Percentiles rank a stretch among this genome's conserved stretches.
phyloP scores from a whole-genome alignment of 2,329 filamentous ascomycete genomes.

The Alternaria atra region DNA sequence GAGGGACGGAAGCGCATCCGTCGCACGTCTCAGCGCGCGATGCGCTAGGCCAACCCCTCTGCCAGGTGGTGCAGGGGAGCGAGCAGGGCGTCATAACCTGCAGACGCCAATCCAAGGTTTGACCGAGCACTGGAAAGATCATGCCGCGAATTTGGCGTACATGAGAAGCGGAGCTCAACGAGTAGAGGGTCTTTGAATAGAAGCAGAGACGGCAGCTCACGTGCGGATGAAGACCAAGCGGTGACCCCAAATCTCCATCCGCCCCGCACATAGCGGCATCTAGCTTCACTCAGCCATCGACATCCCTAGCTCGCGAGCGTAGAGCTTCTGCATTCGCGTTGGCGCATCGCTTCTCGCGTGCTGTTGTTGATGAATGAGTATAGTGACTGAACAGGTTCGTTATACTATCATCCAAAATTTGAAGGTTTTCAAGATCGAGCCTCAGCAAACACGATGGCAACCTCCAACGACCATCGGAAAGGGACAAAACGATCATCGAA shows the following conservation, averaged over 20 bases:
- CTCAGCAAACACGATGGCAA: slow-evolving; percentile 24
- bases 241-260: background rate
- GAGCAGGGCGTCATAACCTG: background rate
- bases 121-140: background rate
- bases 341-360: background rate
- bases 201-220: background rate
- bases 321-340: slow-evolving; percentile 1
- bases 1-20: slow-evolving; percentile 5
- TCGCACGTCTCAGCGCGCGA: background rate
- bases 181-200: no score
- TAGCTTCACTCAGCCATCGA: background rate
- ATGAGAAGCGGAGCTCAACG: no score
- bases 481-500: slow-evolving; percentile 40
- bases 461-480: slow-evolving; percentile 31
- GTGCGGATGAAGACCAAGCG: background rate
- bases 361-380: background rate
- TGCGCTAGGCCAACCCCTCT: background rate
- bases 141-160: background rate
- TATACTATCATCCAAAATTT: background rate
- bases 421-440: background rate
- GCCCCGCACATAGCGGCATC: background rate
- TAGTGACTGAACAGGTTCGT: background rate
- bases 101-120: background rate
- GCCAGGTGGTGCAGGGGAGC: background rate
- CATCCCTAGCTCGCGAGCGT: background rate